These are phyloP conservation scores for Tolypocladium ovalisporum DNA, from an alignment of 2,329 filamentous ascomycete genomes.

Conservation along the genomic window DNA sequence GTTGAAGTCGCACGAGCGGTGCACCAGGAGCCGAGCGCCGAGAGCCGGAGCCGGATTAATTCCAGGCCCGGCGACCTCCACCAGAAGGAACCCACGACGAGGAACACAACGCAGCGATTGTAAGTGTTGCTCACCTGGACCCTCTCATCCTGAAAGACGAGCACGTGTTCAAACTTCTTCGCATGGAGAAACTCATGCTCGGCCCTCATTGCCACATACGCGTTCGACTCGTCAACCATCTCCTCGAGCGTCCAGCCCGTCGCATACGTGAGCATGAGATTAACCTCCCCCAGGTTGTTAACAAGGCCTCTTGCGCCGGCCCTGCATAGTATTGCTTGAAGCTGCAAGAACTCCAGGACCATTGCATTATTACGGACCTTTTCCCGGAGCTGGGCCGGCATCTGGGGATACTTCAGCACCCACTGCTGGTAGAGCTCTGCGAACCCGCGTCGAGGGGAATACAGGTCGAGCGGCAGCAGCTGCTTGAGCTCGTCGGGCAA, in stretches of 20 bases:
- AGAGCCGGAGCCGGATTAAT: slow-evolving; percentile 8
- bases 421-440: neutral
- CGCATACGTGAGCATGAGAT: slow-evolving; percentile 1
- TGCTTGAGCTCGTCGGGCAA: neutral
- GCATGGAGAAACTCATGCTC: slow-evolving; percentile 2
- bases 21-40: neutral
- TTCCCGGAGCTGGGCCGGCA: neutral
- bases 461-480: neutral
- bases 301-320: neutral
- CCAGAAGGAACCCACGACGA: neutral
- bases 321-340: neutral
- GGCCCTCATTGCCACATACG: neutral
- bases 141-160: slow-evolving; percentile 5
- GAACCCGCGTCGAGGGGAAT: neutral
- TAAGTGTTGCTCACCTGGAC: slow-evolving; percentile 5
- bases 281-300: neutral
- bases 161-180: slow-evolving; percentile 1
- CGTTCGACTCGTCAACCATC: neutral
- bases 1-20: neutral
- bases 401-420: neutral
- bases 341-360: slow-evolving; percentile 6
- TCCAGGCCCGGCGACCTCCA: slow-evolving; percentile 5
- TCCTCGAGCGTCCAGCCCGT: neutral
- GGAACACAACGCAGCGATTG: neutral
- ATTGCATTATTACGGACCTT: neutral